These are phyloP conservation scores for Sugiyamaella neomexicana DNA, from an alignment of 1,139 yeast genomes.

Conservation along the genomic window DNA sequence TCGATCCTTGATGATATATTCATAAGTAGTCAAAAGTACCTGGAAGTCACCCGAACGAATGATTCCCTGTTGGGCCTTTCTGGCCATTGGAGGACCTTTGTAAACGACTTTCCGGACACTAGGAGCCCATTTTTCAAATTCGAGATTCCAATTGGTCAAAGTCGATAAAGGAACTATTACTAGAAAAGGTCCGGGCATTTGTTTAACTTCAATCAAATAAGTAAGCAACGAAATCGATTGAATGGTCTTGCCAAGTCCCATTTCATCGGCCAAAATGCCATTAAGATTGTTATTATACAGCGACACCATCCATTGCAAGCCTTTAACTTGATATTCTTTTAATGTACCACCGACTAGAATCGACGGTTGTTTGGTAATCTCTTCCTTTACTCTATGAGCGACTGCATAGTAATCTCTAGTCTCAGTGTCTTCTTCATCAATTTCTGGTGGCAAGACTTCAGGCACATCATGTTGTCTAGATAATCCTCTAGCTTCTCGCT, in stretches of 20 bases:
- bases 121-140: constrained; percentile 98
- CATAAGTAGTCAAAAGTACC: constrained; percentile 87
- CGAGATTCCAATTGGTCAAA: constrained; percentile 92
- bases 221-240: constrained; percentile 91
- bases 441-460: not conserved
- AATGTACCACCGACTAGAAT: constrained; percentile 76
- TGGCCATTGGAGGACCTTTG: constrained; percentile 86
- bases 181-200: constrained; percentile 68
- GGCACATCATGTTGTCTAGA: constrained; percentile 14
- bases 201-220: constrained; percentile 68
- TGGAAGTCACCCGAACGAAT: constrained; percentile 82
- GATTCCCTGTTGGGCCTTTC: constrained; percentile 73
- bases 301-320: constrained; percentile 88
- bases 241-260: constrained; percentile 97
- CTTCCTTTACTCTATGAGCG: constrained; percentile 86
- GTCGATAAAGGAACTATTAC: constrained; percentile 95
- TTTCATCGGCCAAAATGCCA: constrained; percentile 95
- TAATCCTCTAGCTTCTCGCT: constrained; percentile 40
- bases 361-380: constrained; percentile 72
- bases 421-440: constrained; percentile 38
- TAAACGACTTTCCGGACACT: constrained; percentile 72
- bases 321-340: constrained; percentile 90
- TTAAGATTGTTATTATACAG: constrained; percentile 79
- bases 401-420: constrained; percentile 90
- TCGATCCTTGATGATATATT: constrained; percentile 88